phyloP scores from a whole-genome alignment of 192 early-diverging fungal species.

The Gaertneriomyces sp. region DNA sequence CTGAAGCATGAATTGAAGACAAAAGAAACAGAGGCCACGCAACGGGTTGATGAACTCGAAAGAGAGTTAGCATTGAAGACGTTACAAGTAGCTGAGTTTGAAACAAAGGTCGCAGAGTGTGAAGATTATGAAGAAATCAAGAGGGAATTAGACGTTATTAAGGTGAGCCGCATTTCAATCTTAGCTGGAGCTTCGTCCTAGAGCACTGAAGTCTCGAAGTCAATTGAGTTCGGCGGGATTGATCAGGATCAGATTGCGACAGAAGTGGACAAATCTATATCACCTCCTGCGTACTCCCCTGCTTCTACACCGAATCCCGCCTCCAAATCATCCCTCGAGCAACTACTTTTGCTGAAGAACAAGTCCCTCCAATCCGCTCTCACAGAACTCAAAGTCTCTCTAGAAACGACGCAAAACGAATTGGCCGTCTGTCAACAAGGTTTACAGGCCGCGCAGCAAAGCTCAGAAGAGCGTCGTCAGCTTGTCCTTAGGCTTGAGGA shows the following conservation, averaged over 20 bases:
- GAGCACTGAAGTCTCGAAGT: constrained; percentile 1
- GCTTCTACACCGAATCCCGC: constrained; percentile 30
- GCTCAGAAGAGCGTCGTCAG: constrained; percentile 54
- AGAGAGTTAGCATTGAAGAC: constrained; percentile 39
- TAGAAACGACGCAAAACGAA: not conserved
- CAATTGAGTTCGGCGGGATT: constrained; percentile 28
- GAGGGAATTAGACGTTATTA: constrained; percentile 79
- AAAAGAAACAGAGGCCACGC: constrained; percentile 31
- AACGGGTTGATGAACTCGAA: constrained; percentile 47
- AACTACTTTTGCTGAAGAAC: constrained; percentile 76
- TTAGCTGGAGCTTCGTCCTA: not conserved
- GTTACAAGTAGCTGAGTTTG: constrained; percentile 24
- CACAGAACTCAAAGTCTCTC: constrained; percentile 54
- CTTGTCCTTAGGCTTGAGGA: constrained; percentile 55
- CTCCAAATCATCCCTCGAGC: constrained; percentile 63
- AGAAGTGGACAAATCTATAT: not conserved
- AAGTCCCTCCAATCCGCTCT: constrained; percentile 72
- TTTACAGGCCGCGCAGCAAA: constrained; percentile 35
- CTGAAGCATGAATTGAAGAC: constrained; percentile 41
- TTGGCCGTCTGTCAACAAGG: constrained; percentile 13
- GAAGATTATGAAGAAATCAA: constrained; percentile 86
- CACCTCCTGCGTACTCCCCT: constrained; percentile 1
- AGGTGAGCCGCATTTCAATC: constrained; percentile 39
- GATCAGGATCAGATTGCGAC: constrained; percentile 1
- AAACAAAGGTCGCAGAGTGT: constrained; percentile 52